These are phyloP conservation scores for Metschnikowia proteae DNA, from an alignment of 805 yeast genomes.

Conservation along the genomic window DNA sequence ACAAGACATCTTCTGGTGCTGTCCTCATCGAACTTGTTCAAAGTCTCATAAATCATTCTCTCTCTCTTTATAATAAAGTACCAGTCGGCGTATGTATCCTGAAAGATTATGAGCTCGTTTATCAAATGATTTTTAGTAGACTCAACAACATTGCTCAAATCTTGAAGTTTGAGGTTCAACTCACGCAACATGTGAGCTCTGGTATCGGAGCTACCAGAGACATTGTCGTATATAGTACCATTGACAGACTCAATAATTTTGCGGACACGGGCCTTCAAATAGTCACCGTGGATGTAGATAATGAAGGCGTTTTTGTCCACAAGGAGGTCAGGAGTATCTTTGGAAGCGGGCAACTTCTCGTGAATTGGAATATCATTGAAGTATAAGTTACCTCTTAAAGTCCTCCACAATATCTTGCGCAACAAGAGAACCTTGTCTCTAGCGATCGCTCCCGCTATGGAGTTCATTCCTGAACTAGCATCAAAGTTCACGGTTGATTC, in stretches of 20 bases:
- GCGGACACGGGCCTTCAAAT: slow-evolving; percentile 31
- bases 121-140: slow-evolving; percentile 35
- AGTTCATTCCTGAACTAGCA: slow-evolving; percentile 24
- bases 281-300: slow-evolving; percentile 40
- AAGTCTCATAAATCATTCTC: slow-evolving; percentile 51
- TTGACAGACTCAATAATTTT: slow-evolving; percentile 37
- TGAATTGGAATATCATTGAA: slow-evolving; percentile 38
- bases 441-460: slow-evolving; percentile 35
- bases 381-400: slow-evolving; percentile 40
- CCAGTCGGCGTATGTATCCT: slow-evolving; percentile 33
- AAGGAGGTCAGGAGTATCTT: slow-evolving; percentile 19
- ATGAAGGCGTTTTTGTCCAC: slow-evolving; percentile 36
- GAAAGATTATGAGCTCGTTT: slow-evolving; percentile 35
- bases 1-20: slow-evolving; percentile 59
- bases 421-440: slow-evolving; percentile 35
- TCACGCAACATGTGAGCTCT: slow-evolving; percentile 28
- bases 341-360: slow-evolving; percentile 12
- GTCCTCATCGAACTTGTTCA: slow-evolving; percentile 69
- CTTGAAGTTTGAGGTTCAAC: slow-evolving; percentile 31
- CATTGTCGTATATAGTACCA: slow-evolving; percentile 36
- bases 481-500: slow-evolving; percentile 20
- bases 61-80: slow-evolving; percentile 45
- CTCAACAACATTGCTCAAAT: slow-evolving; percentile 30
- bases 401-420: slow-evolving; percentile 41
- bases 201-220: slow-evolving; percentile 26